Conservation (phyloP, 2,329 filamentous ascomycete genomes). For the Penicillium brevicompactum region DNA sequence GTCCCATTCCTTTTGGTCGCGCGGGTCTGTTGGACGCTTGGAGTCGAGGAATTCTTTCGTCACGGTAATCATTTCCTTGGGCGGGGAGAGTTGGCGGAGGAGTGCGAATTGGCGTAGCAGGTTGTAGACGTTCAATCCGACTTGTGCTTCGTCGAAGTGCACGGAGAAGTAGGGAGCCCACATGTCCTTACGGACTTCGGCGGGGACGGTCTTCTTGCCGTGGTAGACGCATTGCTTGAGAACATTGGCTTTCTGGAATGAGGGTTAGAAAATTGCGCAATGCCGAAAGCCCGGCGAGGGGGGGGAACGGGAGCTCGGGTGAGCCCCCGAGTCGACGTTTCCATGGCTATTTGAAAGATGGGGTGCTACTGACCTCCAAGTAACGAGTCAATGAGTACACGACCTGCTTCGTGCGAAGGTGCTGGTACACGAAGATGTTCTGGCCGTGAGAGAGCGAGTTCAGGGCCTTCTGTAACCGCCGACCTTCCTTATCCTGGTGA, state of each 20-base stretch:
- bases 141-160: slow-evolving; percentile 53
- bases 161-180: slow-evolving; percentile 64
- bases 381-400: slow-evolving; percentile 62
- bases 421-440: slow-evolving; percentile 65
- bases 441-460: slow-evolving; percentile 54
- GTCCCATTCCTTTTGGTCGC: slow-evolving; percentile 45
- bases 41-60: slow-evolving; percentile 46
- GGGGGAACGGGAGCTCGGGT: not conserved
- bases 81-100: slow-evolving; percentile 59
- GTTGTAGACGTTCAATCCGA: slow-evolving; percentile 59
- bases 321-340: not conserved
- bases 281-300: not conserved
- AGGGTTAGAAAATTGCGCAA: slow-evolving; percentile 11
- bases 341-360: not conserved
- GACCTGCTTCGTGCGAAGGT: slow-evolving; percentile 65
- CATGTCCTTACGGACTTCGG: slow-evolving; percentile 61
- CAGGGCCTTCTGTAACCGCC: slow-evolving; percentile 48
- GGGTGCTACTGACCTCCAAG: slow-evolving; percentile 52
- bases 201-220: slow-evolving; percentile 65
- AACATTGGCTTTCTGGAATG: slow-evolving; percentile 50
- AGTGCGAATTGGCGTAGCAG: slow-evolving; percentile 62
- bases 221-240: slow-evolving; percentile 63
- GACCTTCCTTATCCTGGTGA: slow-evolving; percentile 39
- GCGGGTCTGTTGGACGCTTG: slow-evolving; percentile 41
- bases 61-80: slow-evolving; percentile 46